Conservation (phyloP, 1,139 yeast species). For the Lodderomyces beijingensis region DNA sequence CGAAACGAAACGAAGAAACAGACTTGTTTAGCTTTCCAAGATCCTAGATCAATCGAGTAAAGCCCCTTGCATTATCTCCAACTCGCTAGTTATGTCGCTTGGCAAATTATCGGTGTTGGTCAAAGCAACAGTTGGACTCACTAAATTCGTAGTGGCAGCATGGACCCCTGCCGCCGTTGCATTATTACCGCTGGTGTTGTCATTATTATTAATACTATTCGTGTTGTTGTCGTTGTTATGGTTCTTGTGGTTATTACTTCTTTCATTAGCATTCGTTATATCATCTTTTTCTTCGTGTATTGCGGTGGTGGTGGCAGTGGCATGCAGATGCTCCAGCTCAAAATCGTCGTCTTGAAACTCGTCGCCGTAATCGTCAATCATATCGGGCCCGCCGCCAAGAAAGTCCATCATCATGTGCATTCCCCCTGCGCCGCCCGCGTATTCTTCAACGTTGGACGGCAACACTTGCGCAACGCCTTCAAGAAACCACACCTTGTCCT, state of each 20-base stretch:
- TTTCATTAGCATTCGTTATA: constrained; percentile 15
- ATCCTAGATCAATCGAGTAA: no score
- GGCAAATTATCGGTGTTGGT: constrained; percentile 54
- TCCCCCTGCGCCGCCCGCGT: constrained; percentile 80
- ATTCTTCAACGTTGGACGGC: constrained; percentile 80
- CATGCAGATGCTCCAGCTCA: neutral
- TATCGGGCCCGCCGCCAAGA: constrained; percentile 66
- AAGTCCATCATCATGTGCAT: constrained; percentile 89
- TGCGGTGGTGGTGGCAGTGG: neutral
- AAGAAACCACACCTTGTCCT: constrained; percentile 87
- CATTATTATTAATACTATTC: neutral
- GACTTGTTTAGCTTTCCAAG: no score
- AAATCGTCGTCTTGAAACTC: constrained; percentile 35
- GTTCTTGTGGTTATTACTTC: neutral
- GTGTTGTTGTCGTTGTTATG: neutral
- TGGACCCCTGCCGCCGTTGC: neutral
- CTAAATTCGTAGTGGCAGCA: neutral
- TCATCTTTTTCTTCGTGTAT: neutral
- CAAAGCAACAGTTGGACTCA: constrained; percentile 24
- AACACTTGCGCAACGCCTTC: constrained; percentile 87
- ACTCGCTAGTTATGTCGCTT: constrained; percentile 48
- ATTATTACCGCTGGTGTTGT: neutral
- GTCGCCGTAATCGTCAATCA: constrained; percentile 40
- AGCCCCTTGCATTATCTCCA: constrained; percentile 50
- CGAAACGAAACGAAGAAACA: neutral